These are phyloP conservation scores for Coriolopsis trogii DNA, from an alignment of 1,284 basidiomycete species.

Conservation along the genomic window DNA sequence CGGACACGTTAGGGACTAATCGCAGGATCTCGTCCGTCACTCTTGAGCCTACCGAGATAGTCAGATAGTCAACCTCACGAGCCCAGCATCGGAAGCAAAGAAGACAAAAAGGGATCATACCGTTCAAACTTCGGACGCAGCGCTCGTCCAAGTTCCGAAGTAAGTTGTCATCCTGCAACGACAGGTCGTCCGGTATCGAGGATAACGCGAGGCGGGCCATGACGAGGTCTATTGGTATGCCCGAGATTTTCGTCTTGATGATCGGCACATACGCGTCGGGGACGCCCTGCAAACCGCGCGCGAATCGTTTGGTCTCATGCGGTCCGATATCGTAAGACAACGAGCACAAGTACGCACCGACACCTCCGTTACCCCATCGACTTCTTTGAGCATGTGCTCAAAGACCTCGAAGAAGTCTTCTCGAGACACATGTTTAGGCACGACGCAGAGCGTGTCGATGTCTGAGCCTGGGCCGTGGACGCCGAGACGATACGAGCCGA, in stretches of 20 bases:
- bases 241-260: slow-evolving; percentile 90
- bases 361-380: slow-evolving; percentile 88
- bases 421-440: slow-evolving; percentile 92
- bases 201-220: slow-evolving; percentile 88
- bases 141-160: slow-evolving; percentile 93
- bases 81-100: not conserved
- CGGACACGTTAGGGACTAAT: slow-evolving; percentile 92
- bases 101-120: slow-evolving; percentile 43
- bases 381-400: slow-evolving; percentile 85
- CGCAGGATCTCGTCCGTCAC: slow-evolving; percentile 97
- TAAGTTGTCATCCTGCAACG: slow-evolving; percentile 89
- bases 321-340: slow-evolving; percentile 2
- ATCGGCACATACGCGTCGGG: slow-evolving; percentile 97
- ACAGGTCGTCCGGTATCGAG: slow-evolving; percentile 89
- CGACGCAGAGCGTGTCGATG: slow-evolving; percentile 99
- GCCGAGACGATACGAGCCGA: slow-evolving; percentile 94
- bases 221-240: slow-evolving; percentile 93
- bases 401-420: slow-evolving; percentile 97
- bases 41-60: slow-evolving; percentile 70
- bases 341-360: slow-evolving; percentile 63
- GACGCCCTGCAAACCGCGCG: slow-evolving; percentile 68
- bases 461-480: slow-evolving; percentile 96
- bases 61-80: no score
- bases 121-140: slow-evolving; percentile 93
- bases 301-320: no score